phyloP scores from a whole-genome alignment of 2,329 filamentous ascomycete genomes.

The Penicillium expansum region DNA sequence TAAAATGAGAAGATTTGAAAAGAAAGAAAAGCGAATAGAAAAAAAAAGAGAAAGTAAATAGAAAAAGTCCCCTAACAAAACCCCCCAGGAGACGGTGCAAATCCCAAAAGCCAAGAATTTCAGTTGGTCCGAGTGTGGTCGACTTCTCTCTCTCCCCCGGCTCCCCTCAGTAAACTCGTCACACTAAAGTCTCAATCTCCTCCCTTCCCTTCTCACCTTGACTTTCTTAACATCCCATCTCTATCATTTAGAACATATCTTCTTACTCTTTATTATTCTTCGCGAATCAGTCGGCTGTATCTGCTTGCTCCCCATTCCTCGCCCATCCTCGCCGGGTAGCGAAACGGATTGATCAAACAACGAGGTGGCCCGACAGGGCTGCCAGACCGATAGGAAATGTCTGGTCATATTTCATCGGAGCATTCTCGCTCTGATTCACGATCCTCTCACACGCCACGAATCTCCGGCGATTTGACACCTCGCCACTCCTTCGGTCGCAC shows the following conservation, averaged over 20 bases:
- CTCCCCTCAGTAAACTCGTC: conserved; percentile 17
- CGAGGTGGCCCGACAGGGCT: conserved; percentile 40
- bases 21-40: neutral
- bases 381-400: conserved; percentile 37
- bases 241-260: neutral
- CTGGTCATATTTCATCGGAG: conserved; percentile 39
- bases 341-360: conserved; percentile 31
- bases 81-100: neutral
- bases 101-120: conserved; percentile 4
- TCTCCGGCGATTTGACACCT: conserved; percentile 30
- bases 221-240: neutral
- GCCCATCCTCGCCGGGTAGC: conserved; percentile 19
- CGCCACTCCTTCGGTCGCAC: conserved; percentile 32
- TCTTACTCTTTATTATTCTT: neutral
- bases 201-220: conserved; percentile 7
- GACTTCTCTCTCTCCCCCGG: conserved; percentile 11
- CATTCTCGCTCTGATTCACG: conserved; percentile 36
- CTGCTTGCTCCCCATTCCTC: neutral
- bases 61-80: neutral
- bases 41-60: neutral
- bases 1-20: neutral
- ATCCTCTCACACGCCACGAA: conserved; percentile 29
- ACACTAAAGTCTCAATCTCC: conserved; percentile 18
- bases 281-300: neutral
- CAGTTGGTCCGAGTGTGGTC: conserved; percentile 6